Conservation (phyloP, 805 yeast species). For the Yarrowia sp. region DNA sequence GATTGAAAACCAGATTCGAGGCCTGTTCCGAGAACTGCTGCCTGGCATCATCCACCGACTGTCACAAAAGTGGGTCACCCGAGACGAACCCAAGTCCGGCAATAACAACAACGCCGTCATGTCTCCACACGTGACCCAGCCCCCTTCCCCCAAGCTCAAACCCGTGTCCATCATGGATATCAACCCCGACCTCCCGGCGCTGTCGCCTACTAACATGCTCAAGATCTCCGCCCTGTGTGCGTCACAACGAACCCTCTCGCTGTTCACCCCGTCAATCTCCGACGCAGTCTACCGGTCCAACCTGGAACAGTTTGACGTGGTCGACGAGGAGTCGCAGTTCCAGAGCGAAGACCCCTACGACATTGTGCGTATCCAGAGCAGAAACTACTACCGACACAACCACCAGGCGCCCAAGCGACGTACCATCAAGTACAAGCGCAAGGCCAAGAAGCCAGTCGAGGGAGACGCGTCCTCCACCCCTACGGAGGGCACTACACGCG, state of each 20-base stretch:
- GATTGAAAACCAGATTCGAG: slow-evolving; percentile 76
- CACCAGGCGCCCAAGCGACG: slow-evolving; percentile 45
- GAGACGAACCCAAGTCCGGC: slow-evolving; percentile 33
- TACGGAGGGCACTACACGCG: background rate
- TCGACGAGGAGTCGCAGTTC: slow-evolving; percentile 36
- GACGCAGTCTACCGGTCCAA: slow-evolving; percentile 58
- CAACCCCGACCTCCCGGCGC: slow-evolving; percentile 57
- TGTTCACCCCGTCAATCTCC: slow-evolving; percentile 57
- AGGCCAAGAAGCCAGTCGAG: background rate
- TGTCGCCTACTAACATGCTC: slow-evolving; percentile 63
- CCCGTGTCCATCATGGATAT: slow-evolving; percentile 49
- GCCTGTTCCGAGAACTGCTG: slow-evolving; percentile 75
- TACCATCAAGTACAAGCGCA: slow-evolving; percentile 36
- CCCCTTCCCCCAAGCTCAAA: slow-evolving; percentile 34
- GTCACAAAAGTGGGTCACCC: slow-evolving; percentile 59
- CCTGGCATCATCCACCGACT: slow-evolving; percentile 77
- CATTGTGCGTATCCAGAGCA: slow-evolving; percentile 36
- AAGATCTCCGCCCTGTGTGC: slow-evolving; percentile 64
- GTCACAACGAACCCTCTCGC: slow-evolving; percentile 76
- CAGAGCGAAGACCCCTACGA: slow-evolving; percentile 35
- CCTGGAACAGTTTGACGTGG: slow-evolving; percentile 37
- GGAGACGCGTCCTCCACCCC: background rate
- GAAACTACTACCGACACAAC: slow-evolving; percentile 33
- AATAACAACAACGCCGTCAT: background rate
- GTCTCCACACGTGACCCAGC: slow-evolving; percentile 21